Evolutionary conservation across 768 basidiomycete species (phyloP).

Genomic region (Leccinum incarnatum): DNA sequence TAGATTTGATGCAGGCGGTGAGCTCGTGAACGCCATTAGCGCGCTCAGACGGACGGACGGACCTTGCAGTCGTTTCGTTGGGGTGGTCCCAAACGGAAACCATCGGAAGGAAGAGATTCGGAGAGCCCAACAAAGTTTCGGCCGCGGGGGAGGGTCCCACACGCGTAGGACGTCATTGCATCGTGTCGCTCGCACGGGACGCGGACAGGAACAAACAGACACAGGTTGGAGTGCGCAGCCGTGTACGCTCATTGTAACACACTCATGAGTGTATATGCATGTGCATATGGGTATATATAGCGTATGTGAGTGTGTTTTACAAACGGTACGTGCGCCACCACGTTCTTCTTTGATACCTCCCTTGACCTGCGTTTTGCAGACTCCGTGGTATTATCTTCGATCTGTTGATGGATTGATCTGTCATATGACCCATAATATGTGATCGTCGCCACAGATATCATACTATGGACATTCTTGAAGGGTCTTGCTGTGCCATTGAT

Average conservation of each 20-base stretch:
- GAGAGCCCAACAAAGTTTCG: background rate
- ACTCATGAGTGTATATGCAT: background rate
- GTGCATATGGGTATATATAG: background rate
- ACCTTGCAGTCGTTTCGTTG: background rate
- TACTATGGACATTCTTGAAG: background rate
- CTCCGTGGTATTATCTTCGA: background rate
- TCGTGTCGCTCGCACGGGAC: background rate
- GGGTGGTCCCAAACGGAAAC: background rate
- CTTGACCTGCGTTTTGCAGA: background rate
- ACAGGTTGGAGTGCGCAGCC: background rate
- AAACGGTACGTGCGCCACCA: background rate
- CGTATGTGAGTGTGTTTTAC: background rate
- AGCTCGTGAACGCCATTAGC: background rate
- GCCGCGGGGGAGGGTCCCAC: background rate
- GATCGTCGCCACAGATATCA: background rate
- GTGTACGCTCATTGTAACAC: background rate
- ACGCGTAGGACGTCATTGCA: background rate
- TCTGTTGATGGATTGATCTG: background rate
- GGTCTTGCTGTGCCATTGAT: background rate
- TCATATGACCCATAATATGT: background rate
- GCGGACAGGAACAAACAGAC: background rate
- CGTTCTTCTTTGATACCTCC: background rate
- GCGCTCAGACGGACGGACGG: background rate
- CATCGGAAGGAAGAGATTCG: background rate
- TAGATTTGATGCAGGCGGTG: background rate